Conservation (phyloP, 2,329 filamentous ascomycete species). For the Volutella citrinella region DNA sequence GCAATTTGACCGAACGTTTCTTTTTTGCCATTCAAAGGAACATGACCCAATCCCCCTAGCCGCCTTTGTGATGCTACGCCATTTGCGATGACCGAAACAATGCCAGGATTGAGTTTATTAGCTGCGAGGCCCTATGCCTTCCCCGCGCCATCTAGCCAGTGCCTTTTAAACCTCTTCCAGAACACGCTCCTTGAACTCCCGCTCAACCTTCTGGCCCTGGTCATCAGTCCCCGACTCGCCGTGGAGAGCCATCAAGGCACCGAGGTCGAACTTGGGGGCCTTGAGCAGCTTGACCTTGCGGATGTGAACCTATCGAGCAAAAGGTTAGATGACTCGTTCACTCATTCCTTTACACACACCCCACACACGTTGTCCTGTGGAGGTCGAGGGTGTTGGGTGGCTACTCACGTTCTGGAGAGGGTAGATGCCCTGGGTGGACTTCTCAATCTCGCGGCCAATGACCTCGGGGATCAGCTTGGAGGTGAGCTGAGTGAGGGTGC, state of each 20-base stretch:
- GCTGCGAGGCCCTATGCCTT: conserved; percentile 30
- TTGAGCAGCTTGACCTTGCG: conserved; percentile 99
- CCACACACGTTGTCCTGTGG: no score
- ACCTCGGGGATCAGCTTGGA: conserved; percentile 99
- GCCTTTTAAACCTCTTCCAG: conserved; percentile 82
- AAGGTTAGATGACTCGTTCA: not conserved
- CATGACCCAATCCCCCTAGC: conserved; percentile 39
- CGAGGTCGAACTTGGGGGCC: conserved; percentile 97
- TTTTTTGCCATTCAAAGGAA: conserved; percentile 37
- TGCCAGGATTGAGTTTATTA: conserved; percentile 35
- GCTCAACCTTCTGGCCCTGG: conserved; percentile 96
- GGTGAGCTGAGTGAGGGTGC: conserved; percentile 93
- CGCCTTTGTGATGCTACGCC: conserved; percentile 43
- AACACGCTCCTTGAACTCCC: conserved; percentile 98
- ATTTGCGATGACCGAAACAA: conserved; percentile 43
- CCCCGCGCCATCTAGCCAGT: conserved; percentile 30
- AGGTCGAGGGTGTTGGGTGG: not conserved
- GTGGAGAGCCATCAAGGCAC: conserved; percentile 92
- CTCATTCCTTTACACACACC: no score
- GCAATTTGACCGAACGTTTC: conserved; percentile 30
- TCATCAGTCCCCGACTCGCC: conserved; percentile 96
- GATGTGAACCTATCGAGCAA: conserved; percentile 80
- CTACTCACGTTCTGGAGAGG: conserved; percentile 91
- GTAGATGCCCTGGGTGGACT: conserved; percentile 99
- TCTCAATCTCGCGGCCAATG: conserved; percentile 99